Conservation (phyloP, 2,329 filamentous ascomycete species). For the Colletotrichum scovillei region DNA sequence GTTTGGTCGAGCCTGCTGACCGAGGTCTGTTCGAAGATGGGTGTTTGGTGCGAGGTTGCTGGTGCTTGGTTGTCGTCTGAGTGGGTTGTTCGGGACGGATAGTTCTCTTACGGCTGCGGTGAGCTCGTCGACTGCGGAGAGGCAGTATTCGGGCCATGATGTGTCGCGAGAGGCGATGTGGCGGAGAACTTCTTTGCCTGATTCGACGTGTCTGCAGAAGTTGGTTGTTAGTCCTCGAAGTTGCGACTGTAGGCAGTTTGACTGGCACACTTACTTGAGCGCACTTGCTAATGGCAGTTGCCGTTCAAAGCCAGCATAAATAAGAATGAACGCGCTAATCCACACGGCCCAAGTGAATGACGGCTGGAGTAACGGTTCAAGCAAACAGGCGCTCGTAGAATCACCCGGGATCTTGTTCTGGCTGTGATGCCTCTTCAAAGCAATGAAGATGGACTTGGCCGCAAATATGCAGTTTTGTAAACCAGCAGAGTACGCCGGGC, state of each 20-base stretch:
- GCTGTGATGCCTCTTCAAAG: slow-evolving; percentile 45
- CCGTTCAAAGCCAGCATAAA: slow-evolving; percentile 60
- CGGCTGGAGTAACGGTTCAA: slow-evolving; percentile 56
- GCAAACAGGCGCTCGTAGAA: slow-evolving; percentile 24
- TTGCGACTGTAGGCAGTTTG: too few species aligned
- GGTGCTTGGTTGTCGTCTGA: background rate
- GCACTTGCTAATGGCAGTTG: slow-evolving; percentile 52
- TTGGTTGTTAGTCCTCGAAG: too few species aligned
- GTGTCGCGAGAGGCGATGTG: slow-evolving; percentile 45
- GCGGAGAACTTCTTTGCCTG: slow-evolving; percentile 42
- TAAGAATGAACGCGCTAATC: slow-evolving; percentile 64
- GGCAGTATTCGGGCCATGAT: slow-evolving; percentile 47
- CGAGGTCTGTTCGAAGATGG: background rate
- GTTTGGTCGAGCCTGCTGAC: background rate
- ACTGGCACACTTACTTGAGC: slow-evolving; percentile 46
- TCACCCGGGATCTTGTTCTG: slow-evolving; percentile 31
- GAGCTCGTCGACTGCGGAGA: slow-evolving; percentile 46
- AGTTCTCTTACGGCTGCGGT: slow-evolving; percentile 44
- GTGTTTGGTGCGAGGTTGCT: background rate
- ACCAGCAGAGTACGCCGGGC: slow-evolving; percentile 57
- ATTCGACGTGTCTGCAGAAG: slow-evolving; percentile 41
- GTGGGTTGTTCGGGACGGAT: slow-evolving; percentile 1
- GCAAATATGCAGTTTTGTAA: slow-evolving; percentile 63
- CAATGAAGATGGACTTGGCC: slow-evolving; percentile 58
- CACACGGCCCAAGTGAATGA: slow-evolving; percentile 64